phyloP scores from a whole-genome alignment of 2,329 filamentous ascomycete genomes.

The Alternaria angustiovoidea region DNA sequence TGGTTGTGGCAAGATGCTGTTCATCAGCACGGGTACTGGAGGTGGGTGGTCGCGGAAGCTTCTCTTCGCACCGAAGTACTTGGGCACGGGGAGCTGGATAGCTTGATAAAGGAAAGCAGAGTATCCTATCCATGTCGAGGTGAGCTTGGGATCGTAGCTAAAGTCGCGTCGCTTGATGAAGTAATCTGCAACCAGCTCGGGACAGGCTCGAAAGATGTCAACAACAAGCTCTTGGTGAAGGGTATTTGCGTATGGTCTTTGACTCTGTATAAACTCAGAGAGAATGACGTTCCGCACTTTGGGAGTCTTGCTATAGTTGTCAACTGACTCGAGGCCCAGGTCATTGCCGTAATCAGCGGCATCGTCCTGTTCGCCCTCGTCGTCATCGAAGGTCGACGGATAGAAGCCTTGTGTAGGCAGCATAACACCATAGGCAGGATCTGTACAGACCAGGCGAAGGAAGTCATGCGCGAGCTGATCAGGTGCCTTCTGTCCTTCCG shows the following conservation, averaged over 20 bases:
- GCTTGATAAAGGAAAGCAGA: slow-evolving; percentile 86
- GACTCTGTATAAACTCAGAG: slow-evolving; percentile 77
- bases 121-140: slow-evolving; percentile 94
- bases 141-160: slow-evolving; percentile 88
- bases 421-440: slow-evolving; percentile 74
- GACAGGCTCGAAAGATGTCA: slow-evolving; percentile 79
- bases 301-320: slow-evolving; percentile 74
- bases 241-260: slow-evolving; percentile 83
- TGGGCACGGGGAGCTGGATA: slow-evolving; percentile 76
- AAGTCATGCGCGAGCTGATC: slow-evolving; percentile 77
- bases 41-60: slow-evolving; percentile 74
- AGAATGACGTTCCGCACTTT: slow-evolving; percentile 82
- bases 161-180: slow-evolving; percentile 80
- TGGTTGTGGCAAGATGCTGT: slow-evolving; percentile 85
- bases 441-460: slow-evolving; percentile 77
- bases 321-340: slow-evolving; percentile 72
- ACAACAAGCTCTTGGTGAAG: slow-evolving; percentile 84
- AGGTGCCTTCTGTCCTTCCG: slow-evolving; percentile 62
- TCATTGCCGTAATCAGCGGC: slow-evolving; percentile 62
- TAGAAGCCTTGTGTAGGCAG: slow-evolving; percentile 85
- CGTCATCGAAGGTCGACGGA: slow-evolving; percentile 71
- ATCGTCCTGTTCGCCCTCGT: slow-evolving; percentile 52
- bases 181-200: slow-evolving; percentile 88
- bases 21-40: slow-evolving; percentile 78
- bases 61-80: slow-evolving; percentile 72